Percentiles rank a stretch among this genome's conserved stretches.
Evolutionary conservation across 1,284 basidiomycete genomes (phyloP).

Genomic region (Cryptococcus wingfieldii): DNA sequence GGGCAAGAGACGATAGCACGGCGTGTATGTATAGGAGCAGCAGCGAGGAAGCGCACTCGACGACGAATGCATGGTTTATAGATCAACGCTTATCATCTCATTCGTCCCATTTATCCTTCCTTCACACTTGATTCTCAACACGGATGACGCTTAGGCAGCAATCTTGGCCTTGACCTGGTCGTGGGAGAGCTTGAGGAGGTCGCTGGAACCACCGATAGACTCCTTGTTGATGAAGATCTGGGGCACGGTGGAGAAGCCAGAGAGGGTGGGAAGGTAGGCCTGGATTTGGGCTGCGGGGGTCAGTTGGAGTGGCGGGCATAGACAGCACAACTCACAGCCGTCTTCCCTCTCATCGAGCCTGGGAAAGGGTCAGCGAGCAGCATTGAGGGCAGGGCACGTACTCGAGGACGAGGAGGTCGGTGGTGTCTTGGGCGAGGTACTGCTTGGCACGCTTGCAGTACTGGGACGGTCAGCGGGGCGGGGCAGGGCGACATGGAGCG

Average conservation of each 20-base stretch:
- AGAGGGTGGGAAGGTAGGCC: slow-evolving; percentile 41
- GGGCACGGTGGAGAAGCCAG: slow-evolving; percentile 47
- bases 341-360: slow-evolving; percentile 46
- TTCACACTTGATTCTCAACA: too few species aligned
- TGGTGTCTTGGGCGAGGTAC: slow-evolving; percentile 29
- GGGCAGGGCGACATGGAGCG: slow-evolving; percentile 10
- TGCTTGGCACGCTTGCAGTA: slow-evolving; percentile 45
- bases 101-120: background rate
- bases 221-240: slow-evolving; percentile 47
- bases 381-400: slow-evolving; percentile 11
- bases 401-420: slow-evolving; percentile 42
- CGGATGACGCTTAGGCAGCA: slow-evolving; percentile 17
- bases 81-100: background rate
- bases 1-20: background rate
- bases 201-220: slow-evolving; percentile 48
- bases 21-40: background rate
- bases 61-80: background rate
- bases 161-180: slow-evolving; percentile 39
- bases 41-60: background rate
- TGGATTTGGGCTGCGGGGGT: slow-evolving; percentile 41
- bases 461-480: slow-evolving; percentile 13
- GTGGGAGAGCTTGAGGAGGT: slow-evolving; percentile 41
- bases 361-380: slow-evolving; percentile 8
- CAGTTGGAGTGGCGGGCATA: background rate
- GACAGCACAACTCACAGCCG: slow-evolving; percentile 30